Evolutionary conservation across 1,284 basidiomycete genomes (phyloP).

Genomic region (Dichomitus squalens): DNA sequence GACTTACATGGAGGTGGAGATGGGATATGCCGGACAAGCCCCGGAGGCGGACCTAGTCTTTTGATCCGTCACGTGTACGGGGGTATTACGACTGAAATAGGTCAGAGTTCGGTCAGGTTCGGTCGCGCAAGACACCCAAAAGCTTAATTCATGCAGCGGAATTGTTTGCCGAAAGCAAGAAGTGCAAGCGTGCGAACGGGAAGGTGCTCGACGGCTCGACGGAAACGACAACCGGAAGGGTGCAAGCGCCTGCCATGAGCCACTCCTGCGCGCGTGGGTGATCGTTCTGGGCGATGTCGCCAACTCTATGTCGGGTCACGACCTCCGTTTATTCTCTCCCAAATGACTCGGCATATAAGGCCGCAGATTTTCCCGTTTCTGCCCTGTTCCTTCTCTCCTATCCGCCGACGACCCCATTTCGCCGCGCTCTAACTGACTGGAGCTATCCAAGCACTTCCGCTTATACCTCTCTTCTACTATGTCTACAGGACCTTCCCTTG

Average conservation of each 20-base stretch:
- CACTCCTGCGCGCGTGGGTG: conserved; percentile 12
- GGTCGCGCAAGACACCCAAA: conserved; percentile 12
- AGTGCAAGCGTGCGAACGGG: conserved; percentile 13
- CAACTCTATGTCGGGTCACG: conserved; percentile 14
- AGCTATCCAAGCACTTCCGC: neutral
- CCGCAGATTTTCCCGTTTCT: neutral
- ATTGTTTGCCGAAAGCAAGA: conserved; percentile 9
- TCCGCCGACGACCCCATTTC: neutral
- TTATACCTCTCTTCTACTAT: conserved; percentile 2
- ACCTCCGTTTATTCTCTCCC: conserved; percentile 9
- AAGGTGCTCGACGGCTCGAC: conserved; percentile 10
- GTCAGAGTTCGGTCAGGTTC: neutral
- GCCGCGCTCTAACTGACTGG: neutral
- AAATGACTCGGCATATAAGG: conserved; percentile 23
- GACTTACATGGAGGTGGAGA: too few relatives aligned
- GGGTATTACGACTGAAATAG: neutral
- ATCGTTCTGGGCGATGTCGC: conserved; percentile 22
- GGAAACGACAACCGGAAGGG: conserved; percentile 9
- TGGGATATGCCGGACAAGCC: neutral
- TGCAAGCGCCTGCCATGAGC: conserved; percentile 11
- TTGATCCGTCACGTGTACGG: conserved; percentile 22
- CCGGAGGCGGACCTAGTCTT: neutral
- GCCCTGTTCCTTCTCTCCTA: neutral
- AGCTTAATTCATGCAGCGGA: conserved; percentile 15
- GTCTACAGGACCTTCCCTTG: conserved; percentile 23